These are phyloP conservation scores for Melastoma malabathricum DNA, from an alignment of 345 rosid genomes.

Conservation along the genomic window DNA sequence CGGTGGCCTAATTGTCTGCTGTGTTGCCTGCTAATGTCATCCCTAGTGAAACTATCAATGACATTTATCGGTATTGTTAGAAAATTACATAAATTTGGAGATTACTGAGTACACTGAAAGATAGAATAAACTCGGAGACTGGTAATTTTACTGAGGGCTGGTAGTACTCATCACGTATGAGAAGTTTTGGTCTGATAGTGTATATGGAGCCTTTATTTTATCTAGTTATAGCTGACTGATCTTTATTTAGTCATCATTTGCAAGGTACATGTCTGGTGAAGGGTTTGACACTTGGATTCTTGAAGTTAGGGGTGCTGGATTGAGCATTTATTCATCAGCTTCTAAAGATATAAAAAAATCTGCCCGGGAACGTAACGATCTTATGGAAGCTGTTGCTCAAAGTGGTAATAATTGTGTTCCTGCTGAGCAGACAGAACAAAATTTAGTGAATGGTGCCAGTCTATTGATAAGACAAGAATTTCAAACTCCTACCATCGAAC, in stretches of 20 bases:
- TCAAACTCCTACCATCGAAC: slow-evolving; percentile 28
- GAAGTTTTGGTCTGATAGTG: too few relatives aligned
- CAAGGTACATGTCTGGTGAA: slow-evolving; percentile 64
- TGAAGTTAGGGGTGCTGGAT: slow-evolving; percentile 92
- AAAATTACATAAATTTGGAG: too few relatives aligned
- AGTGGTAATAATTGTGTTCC: slow-evolving; percentile 25
- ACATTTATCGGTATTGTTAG: too few relatives aligned
- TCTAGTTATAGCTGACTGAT: slow-evolving; percentile 2
- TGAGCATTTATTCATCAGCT: slow-evolving; percentile 52
- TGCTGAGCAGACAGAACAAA: slow-evolving; percentile 12
- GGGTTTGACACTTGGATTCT: slow-evolving; percentile 98
- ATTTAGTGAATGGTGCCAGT: slow-evolving; percentile 13
- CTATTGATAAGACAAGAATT: slow-evolving; percentile 17
- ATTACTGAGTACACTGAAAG: too few relatives aligned
- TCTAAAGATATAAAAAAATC: slow-evolving; percentile 42
- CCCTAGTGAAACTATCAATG: too few relatives aligned
- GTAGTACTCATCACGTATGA: too few relatives aligned
- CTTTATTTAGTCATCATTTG: slow-evolving; percentile 63
- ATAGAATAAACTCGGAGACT: too few relatives aligned
- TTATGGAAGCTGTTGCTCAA: slow-evolving; percentile 48
- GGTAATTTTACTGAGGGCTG: too few relatives aligned
- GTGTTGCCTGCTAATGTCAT: too few relatives aligned
- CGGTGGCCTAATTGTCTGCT: too few relatives aligned
- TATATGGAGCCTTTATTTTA: neutral
- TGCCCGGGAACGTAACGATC: slow-evolving; percentile 28